These are phyloP conservation scores for Gymnopilus junonius DNA, from an alignment of 768 basidiomycete genomes.

Conservation along the genomic window DNA sequence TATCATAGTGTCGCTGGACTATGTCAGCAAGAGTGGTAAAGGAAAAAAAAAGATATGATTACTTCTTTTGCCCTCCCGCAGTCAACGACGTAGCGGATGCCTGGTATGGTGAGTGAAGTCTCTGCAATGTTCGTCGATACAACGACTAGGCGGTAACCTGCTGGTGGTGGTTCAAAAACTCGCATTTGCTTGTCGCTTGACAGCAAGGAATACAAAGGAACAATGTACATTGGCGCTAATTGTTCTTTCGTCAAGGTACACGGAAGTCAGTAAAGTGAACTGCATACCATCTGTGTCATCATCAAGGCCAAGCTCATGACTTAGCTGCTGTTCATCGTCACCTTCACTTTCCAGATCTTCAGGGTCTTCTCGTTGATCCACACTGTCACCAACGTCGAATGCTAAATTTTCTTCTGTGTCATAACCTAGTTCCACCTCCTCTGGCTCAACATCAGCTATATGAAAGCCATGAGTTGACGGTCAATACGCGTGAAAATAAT, in stretches of 20 bases:
- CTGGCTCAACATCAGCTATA: conserved; percentile 76
- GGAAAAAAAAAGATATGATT: conserved; percentile 12
- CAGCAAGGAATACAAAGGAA: conserved; percentile 92
- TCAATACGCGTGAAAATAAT: neutral
- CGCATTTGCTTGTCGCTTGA: conserved; percentile 94
- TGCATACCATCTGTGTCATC: conserved; percentile 71
- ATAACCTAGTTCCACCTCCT: conserved; percentile 76
- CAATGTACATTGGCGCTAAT: conserved; percentile 89
- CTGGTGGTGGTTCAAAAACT: conserved; percentile 87
- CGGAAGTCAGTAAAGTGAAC: conserved; percentile 4
- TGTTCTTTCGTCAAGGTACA: neutral
- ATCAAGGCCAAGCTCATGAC: conserved; percentile 62
- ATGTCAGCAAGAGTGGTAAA: neutral
- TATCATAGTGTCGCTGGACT: conserved; percentile 79
- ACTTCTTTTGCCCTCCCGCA: conserved; percentile 96
- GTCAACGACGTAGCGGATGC: conserved; percentile 97
- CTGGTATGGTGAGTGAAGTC: conserved; percentile 95
- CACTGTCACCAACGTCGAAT: conserved; percentile 68
- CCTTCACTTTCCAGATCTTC: conserved; percentile 80
- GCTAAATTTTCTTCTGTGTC: conserved; percentile 53
- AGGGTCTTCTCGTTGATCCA: conserved; percentile 70
- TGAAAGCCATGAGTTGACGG: neutral
- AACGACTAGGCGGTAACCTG: conserved; percentile 84
- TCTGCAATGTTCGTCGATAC: conserved; percentile 97
- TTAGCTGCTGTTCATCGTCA: conserved; percentile 48